A percentile compares a stretch with the other conserved stretches of the same genome.
Conservation (phyloP, 2,329 filamentous ascomycete species). For the Stagonosporopsis vannaccii region DNA sequence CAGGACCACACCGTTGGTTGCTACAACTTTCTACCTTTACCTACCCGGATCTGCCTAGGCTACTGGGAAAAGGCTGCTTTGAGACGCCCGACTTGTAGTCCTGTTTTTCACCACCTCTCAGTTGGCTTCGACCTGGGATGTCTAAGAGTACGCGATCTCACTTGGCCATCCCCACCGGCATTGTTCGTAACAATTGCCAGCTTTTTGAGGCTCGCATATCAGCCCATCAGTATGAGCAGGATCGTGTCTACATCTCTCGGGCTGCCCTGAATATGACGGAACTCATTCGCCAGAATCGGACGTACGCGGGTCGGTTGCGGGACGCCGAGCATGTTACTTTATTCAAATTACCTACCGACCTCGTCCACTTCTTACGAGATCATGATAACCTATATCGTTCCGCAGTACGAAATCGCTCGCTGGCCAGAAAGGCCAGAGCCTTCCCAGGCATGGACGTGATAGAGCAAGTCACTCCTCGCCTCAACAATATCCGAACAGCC, state of each 20-base stretch:
- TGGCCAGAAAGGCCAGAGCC: not conserved
- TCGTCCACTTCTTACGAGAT: conserved; percentile 8
- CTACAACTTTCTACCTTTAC: not conserved
- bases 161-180: not conserved
- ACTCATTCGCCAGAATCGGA: not conserved
- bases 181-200: not conserved
- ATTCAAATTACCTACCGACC: conserved; percentile 1
- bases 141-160: not conserved
- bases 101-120: not conserved
- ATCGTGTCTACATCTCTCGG: conserved; percentile 3
- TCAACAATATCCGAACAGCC: conserved; percentile 7
- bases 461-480: not conserved
- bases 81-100: not conserved
- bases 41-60: not conserved
- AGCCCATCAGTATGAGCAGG: not conserved
- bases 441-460: conserved; percentile 5
- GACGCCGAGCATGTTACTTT: conserved; percentile 2
- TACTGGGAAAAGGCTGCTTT: not conserved
- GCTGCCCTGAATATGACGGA: not conserved
- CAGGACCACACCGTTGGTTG: not conserved
- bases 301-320: conserved; percentile 8
- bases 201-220: conserved; percentile 1
- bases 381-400: conserved; percentile 13
- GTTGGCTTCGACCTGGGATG: not conserved
- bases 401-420: not conserved